Evolutionary conservation across 1,284 basidiomycete genomes (phyloP).

Genomic region (Pseudozyma thailandica): DNA sequence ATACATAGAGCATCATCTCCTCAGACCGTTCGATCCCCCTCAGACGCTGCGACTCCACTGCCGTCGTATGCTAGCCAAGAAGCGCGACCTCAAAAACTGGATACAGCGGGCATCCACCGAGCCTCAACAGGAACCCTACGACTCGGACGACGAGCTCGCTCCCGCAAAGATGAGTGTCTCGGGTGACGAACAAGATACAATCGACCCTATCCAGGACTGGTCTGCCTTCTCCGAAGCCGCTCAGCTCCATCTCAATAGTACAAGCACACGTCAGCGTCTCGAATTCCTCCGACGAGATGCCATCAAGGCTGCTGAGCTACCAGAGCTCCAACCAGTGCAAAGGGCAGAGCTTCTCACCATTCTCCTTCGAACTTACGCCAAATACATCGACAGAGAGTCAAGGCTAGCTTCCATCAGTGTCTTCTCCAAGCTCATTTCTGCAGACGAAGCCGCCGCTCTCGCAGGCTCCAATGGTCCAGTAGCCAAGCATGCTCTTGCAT

Average conservation of each 20-base stretch:
- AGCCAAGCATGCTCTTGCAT: slow-evolving; percentile 77
- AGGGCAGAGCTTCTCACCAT: slow-evolving; percentile 78
- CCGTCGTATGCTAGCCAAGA: slow-evolving; percentile 46
- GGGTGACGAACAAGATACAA: slow-evolving; percentile 19
- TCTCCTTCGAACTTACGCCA: slow-evolving; percentile 78
- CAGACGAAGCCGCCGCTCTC: slow-evolving; percentile 70
- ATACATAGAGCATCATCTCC: no score
- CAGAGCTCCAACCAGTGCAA: slow-evolving; percentile 73
- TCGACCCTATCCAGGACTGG: slow-evolving; percentile 52
- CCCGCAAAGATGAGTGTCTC: slow-evolving; percentile 46
- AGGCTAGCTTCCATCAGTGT: slow-evolving; percentile 77
- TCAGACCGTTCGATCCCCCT: neutral
- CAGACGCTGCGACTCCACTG: slow-evolving; percentile 12
- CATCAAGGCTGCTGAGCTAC: slow-evolving; percentile 36
- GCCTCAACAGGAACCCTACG: slow-evolving; percentile 54
- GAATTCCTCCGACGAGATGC: slow-evolving; percentile 44
- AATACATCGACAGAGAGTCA: slow-evolving; percentile 79
- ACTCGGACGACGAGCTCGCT: slow-evolving; percentile 61
- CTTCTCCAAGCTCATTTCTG: slow-evolving; percentile 75
- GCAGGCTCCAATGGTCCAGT: slow-evolving; percentile 70
- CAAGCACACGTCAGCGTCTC: slow-evolving; percentile 47
- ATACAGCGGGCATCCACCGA: slow-evolving; percentile 32
- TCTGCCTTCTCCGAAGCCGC: slow-evolving; percentile 42
- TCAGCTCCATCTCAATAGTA: slow-evolving; percentile 27
- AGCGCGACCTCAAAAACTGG: slow-evolving; percentile 50